phyloP scores from a whole-genome alignment of 768 basidiomycete species.

The Lactarius pseudohatsudake region DNA sequence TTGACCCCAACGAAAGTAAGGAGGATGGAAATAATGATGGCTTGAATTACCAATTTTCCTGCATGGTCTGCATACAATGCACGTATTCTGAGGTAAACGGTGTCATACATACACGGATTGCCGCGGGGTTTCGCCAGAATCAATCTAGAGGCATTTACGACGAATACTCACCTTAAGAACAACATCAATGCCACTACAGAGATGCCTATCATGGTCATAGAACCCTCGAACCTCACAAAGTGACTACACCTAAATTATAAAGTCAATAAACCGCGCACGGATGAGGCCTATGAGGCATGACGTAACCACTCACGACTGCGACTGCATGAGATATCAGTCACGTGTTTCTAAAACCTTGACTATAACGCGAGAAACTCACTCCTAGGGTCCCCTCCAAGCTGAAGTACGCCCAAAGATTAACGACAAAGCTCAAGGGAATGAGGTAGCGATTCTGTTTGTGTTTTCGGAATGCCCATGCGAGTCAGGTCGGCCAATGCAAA shows the following conservation, averaged over 20 bases:
- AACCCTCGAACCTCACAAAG: constrained; percentile 38
- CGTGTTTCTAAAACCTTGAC: not conserved
- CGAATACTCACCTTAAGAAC: constrained; percentile 47
- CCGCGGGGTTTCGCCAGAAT: not conserved
- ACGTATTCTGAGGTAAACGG: constrained; percentile 31
- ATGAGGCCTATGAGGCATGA: no score
- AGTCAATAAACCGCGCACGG: not conserved
- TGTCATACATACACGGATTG: not conserved
- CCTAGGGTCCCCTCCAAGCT: constrained; percentile 25
- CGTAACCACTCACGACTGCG: not conserved
- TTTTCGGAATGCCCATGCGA: not conserved
- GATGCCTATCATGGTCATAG: constrained; percentile 54
- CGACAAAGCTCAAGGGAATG: constrained; percentile 59
- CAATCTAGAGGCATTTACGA: not conserved
- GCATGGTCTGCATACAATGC: constrained; percentile 39
- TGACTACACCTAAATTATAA: constrained; percentile 26
- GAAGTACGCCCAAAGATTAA: constrained; percentile 45
- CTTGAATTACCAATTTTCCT: constrained; percentile 30
- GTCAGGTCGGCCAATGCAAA: not conserved
- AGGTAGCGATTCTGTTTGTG: constrained; percentile 59
- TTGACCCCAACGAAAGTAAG: constrained; percentile 47
- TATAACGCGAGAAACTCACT: constrained; percentile 17
- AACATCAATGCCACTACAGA: constrained; percentile 57
- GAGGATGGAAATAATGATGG: constrained; percentile 39
- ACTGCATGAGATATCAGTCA: not conserved